Evolutionary conservation across 306 rosid genomes (phyloP), one percentile per base, ranked within the genome.

Genomic region (Gastrolobium bilobum): DNA sequence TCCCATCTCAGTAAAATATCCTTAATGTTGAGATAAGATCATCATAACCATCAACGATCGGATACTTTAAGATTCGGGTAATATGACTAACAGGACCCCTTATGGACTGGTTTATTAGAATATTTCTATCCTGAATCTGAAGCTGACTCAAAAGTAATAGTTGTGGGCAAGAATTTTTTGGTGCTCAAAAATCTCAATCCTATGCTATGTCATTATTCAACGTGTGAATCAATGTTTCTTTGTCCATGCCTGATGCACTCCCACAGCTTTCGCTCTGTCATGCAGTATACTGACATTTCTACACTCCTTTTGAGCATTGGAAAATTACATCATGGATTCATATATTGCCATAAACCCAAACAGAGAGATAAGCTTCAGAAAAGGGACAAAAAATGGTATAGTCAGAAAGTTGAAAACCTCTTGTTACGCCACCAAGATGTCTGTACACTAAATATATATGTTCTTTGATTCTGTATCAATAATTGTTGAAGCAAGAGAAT

Each of bases 71-170:
- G 84, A 82, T 81, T 81, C 79, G 82, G 82, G 88, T 77, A 79
- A 82, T 51, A 69, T 37, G 76, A 51, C 68, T 60, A 47, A 15
- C 75, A 60, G 70, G 84, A 76, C 14, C 77, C 87, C 85, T 64
- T 68, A 73, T 67, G 38, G 59, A 76, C 74, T 77, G 74, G 61
- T 57, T 74, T 86, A 65, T 15, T 53, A 77, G 70, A 79, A 72
- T 76, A 62, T 69, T 64, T 79, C 60, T 63, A 59, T 73, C 78
- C 37, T 44, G 77, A 20, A 58, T 76, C 72, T 70, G 63, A 51
- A 73, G 90, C 90, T 86, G 87, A 84, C 87, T 84, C 89, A 73
- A 86, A 84, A 59, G 86, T 77, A 63, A 58, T 38, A 38, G 78
- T 81, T 81, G 81, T 75, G 65, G 79, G 72, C 73, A 34, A 74